Conservation (phyloP, 2,329 filamentous ascomycete genomes). For the Ophiosphaerella korrae region DNA sequence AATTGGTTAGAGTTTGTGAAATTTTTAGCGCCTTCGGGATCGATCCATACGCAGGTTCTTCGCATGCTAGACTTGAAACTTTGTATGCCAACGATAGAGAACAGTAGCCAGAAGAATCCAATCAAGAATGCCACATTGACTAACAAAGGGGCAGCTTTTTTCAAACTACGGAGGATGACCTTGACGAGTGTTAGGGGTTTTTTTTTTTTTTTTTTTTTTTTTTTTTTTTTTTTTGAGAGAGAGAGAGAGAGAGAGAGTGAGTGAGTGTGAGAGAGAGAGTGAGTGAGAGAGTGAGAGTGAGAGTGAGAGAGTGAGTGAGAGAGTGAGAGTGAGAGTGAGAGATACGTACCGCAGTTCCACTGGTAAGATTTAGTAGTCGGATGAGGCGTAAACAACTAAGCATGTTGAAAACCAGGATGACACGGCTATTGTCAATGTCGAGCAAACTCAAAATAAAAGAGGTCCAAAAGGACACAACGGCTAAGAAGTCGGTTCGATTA, state of each 20-base stretch:
- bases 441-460: slow-evolving; percentile 75
- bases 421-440: slow-evolving; percentile 69
- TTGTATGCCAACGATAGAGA: slow-evolving; percentile 95
- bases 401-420: slow-evolving; percentile 94
- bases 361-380: slow-evolving; percentile 86
- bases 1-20: slow-evolving; percentile 69
- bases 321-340: too few relatives aligned
- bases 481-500: slow-evolving; percentile 92
- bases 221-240: too few relatives aligned
- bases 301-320: too few relatives aligned
- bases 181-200: slow-evolving; percentile 48
- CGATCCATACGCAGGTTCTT: slow-evolving; percentile 57
- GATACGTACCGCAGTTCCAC: slow-evolving; percentile 81
- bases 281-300: too few relatives aligned
- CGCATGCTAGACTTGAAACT: slow-evolving; percentile 71
- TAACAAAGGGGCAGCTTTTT: slow-evolving; percentile 89
- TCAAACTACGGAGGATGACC: slow-evolving; percentile 93
- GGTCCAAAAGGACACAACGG: slow-evolving; percentile 94
- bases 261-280: too few relatives aligned
- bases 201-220: too few relatives aligned
- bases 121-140: slow-evolving; percentile 94
- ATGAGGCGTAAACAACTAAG: slow-evolving; percentile 92
- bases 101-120: slow-evolving; percentile 95
- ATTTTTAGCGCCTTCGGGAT: slow-evolving; percentile 55
- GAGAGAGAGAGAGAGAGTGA: too few relatives aligned